Conservation (phyloP, 257 asterid genomes). For the Capsicum chinense region DNA sequence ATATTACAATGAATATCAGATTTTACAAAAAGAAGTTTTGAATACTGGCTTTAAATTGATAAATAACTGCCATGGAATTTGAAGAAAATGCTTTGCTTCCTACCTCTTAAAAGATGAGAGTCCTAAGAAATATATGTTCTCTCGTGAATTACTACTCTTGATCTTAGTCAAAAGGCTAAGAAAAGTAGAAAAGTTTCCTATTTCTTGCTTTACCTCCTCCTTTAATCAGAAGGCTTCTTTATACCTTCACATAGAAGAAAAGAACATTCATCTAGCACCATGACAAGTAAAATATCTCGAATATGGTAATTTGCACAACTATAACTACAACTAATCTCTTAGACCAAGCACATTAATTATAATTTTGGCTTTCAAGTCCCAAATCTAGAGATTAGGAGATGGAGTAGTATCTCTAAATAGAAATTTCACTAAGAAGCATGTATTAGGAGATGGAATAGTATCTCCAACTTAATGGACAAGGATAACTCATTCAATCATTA, state of each 20-base stretch:
- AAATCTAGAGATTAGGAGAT: background rate
- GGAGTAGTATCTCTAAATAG: background rate
- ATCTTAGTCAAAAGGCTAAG: background rate
- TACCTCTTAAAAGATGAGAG: background rate
- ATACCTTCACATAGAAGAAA: background rate
- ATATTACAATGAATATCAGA: background rate
- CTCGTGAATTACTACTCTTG: background rate
- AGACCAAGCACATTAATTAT: background rate
- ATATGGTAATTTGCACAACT: background rate
- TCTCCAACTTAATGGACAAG: background rate
- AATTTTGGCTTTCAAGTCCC: background rate
- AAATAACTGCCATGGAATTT: background rate
- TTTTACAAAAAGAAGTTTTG: background rate
- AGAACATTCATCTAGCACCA: background rate
- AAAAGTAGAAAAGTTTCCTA: no score
- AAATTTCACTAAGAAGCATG: constrained; percentile 20
- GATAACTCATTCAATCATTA: background rate
- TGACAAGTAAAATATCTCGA: background rate
- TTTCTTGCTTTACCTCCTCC: constrained; percentile 21
- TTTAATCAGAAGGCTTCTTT: constrained; percentile 40
- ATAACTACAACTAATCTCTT: background rate
- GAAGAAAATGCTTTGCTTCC: background rate
- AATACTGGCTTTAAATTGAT: background rate
- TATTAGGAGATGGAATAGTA: background rate
- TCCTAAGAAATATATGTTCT: background rate